These are phyloP conservation scores for Rhododendron griersonianum DNA, from an alignment of 148 eudicot genomes.

Conservation along the genomic window DNA sequence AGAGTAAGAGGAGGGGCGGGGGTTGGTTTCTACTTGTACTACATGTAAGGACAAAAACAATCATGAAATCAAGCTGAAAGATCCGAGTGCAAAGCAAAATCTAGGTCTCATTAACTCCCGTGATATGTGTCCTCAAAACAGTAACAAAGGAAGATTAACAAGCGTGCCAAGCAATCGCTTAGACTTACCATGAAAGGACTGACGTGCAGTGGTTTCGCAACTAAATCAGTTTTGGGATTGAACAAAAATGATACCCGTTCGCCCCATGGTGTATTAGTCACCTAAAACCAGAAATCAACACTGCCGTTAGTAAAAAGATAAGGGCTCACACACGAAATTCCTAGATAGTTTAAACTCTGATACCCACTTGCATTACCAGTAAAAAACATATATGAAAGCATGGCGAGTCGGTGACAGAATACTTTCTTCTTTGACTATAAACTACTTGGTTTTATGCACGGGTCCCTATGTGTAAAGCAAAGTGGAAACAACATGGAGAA, in stretches of 20 bases:
- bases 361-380: not conserved
- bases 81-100: not conserved
- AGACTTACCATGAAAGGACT: conserved; percentile 94
- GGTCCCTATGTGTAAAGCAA: not conserved
- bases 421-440: not conserved
- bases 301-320: conserved; percentile 1
- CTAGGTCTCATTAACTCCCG: not conserved
- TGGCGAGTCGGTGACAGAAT: not conserved
- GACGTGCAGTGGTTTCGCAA: conserved; percentile 82
- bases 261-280: conserved; percentile 98
- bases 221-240: conserved; percentile 62
- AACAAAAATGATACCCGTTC: conserved; percentile 78
- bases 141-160: not conserved
- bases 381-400: not conserved
- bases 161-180: not conserved
- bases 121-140: not conserved
- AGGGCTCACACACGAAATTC: not conserved
- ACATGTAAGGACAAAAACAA: not conserved
- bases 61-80: not conserved
- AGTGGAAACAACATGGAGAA: not conserved
- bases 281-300: conserved; percentile 45
- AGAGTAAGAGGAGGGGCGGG: not conserved
- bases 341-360: not conserved
- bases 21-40: not conserved
- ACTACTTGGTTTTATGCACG: not conserved